These are phyloP conservation scores for Amanita brunnescens DNA, from an alignment of 768 basidiomycete genomes.

Conservation along the genomic window DNA sequence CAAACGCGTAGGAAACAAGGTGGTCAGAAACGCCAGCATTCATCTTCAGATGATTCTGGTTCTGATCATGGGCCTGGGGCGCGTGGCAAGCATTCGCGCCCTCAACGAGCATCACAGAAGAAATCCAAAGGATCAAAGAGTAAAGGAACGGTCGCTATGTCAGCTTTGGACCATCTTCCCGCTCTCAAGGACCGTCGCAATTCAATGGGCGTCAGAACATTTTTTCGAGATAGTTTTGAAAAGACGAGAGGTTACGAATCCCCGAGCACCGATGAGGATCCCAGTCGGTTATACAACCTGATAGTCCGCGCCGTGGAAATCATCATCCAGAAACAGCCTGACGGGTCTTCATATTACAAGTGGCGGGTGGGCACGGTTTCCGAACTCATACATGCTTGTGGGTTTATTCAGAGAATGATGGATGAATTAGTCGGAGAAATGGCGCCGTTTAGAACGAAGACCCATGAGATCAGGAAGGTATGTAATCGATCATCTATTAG, in stretches of 20 bases:
- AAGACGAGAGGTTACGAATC: constrained; percentile 19
- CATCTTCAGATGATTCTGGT: not conserved
- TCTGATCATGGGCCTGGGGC: not conserved
- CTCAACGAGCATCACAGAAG: not conserved
- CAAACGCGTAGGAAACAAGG: not conserved
- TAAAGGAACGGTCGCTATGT: not conserved
- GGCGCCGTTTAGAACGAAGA: constrained; percentile 29
- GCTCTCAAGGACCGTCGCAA: constrained; percentile 1
- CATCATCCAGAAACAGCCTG: constrained; percentile 33
- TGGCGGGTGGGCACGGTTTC: constrained; percentile 7
- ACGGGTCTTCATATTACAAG: constrained; percentile 37
- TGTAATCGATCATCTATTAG: constrained; percentile 11
- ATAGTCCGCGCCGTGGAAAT: constrained; percentile 36
- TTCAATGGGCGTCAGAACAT: not conserved
- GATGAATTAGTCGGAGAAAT: constrained; percentile 34
- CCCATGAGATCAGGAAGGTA: constrained; percentile 38
- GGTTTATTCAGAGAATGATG: constrained; percentile 41
- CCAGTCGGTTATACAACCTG: constrained; percentile 30
- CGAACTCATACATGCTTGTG: constrained; percentile 40
- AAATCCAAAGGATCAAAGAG: not conserved
- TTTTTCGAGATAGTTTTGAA: not conserved
- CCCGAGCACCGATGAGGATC: constrained; percentile 24
- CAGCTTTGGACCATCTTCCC: constrained; percentile 3
- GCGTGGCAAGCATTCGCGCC: not conserved
- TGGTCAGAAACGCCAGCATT: not conserved